Percentiles rank a stretch among this genome's conserved stretches.
These are phyloP conservation scores for Arthromyces matolae DNA, from an alignment of 768 basidiomycete genomes.

Conservation along the genomic window DNA sequence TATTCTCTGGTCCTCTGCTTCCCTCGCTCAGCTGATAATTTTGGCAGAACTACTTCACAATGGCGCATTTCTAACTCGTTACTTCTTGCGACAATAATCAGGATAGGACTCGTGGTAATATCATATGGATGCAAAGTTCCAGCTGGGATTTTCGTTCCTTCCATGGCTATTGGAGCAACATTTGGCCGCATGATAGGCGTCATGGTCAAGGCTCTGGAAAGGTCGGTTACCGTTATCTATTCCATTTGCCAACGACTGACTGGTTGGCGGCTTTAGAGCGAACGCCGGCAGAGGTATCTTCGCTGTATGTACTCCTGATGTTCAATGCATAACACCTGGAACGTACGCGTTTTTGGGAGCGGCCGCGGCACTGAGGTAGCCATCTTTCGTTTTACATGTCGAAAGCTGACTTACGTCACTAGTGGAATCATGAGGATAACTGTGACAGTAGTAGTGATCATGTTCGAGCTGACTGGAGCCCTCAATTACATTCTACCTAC, in stretches of 20 bases:
- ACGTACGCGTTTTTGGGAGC: slow-evolving; percentile 98
- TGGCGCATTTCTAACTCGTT: slow-evolving; percentile 96
- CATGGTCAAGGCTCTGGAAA: slow-evolving; percentile 88
- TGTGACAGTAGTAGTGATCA: slow-evolving; percentile 96
- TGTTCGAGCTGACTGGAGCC: slow-evolving; percentile 98
- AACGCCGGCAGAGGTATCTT: slow-evolving; percentile 86
- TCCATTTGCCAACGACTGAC: background rate
- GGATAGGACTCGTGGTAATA: slow-evolving; percentile 81
- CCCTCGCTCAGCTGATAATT: background rate
- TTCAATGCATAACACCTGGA: slow-evolving; percentile 96
- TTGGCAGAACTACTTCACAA: slow-evolving; percentile 72
- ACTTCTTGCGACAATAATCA: slow-evolving; percentile 85
- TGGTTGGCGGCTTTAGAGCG: slow-evolving; percentile 49
- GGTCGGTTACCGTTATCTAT: slow-evolving; percentile 42
- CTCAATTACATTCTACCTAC: slow-evolving; percentile 95
- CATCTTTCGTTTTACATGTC: too few species aligned
- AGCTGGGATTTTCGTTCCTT: slow-evolving; percentile 96
- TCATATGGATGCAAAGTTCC: slow-evolving; percentile 97
- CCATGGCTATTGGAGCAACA: slow-evolving; percentile 97
- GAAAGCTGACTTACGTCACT: slow-evolving; percentile 1
- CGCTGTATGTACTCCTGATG: slow-evolving; percentile 83
- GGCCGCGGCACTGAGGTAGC: slow-evolving; percentile 86
- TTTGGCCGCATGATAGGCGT: slow-evolving; percentile 98
- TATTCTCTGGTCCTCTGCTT: background rate
- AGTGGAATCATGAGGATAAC: slow-evolving; percentile 98